These are phyloP conservation scores for Neonectria neomacrospora DNA, from an alignment of 2,329 filamentous ascomycete genomes.

Conservation along the genomic window DNA sequence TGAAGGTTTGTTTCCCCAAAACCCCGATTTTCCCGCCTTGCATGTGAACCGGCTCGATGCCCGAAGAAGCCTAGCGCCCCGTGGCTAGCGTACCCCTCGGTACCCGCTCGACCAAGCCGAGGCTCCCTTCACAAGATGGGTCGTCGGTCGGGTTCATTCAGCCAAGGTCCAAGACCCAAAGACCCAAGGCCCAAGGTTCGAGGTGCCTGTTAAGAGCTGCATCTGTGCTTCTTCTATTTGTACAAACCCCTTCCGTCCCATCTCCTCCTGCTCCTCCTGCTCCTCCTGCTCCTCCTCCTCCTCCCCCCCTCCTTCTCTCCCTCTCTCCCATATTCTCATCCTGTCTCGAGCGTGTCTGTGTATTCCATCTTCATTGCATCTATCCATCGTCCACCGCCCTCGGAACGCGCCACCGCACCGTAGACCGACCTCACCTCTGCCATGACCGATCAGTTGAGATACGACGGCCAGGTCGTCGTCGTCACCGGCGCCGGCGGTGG, in stretches of 20 bases:
- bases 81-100: slow-evolving; percentile 45
- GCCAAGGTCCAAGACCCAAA: slow-evolving; percentile 10
- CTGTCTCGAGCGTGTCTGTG: slow-evolving; percentile 15
- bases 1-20: slow-evolving; percentile 12
- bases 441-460: slow-evolving; percentile 78
- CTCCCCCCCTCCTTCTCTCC: no score
- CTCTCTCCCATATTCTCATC: neutral
- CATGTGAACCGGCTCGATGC: slow-evolving; percentile 45
- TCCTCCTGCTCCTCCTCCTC: no score
- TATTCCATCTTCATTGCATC: slow-evolving; percentile 8
- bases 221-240: slow-evolving; percentile 26
- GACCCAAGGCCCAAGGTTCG: slow-evolving; percentile 15
- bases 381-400: neutral
- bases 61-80: slow-evolving; percentile 41
- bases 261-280: slow-evolving; percentile 15
- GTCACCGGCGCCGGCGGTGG: slow-evolving; percentile 85
- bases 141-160: slow-evolving; percentile 13
- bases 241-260: slow-evolving; percentile 13
- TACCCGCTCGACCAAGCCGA: slow-evolving; percentile 45
- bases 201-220: slow-evolving; percentile 43
- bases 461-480: slow-evolving; percentile 85
- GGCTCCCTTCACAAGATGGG: slow-evolving; percentile 43
- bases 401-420: slow-evolving; percentile 8
- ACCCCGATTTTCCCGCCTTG: slow-evolving; percentile 31
- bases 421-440: slow-evolving; percentile 40